Percentiles rank a stretch among this genome's conserved stretches.
Evolutionary conservation across 2,329 filamentous ascomycete genomes (phyloP).

Genomic region (Trichoderma breve): DNA sequence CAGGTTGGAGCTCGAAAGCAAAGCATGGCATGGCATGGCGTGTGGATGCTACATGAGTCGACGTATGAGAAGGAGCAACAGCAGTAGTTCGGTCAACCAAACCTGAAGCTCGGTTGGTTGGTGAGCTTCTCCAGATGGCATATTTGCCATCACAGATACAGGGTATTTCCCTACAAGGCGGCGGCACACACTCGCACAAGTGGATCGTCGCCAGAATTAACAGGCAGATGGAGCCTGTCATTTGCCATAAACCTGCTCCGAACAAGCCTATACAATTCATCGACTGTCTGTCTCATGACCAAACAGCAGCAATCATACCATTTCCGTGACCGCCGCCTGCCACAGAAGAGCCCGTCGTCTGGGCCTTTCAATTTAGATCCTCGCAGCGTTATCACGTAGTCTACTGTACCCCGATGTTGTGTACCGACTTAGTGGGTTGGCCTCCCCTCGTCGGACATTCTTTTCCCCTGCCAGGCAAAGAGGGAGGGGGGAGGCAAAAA

Average conservation of each 20-base stretch:
- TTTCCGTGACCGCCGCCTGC: neutral
- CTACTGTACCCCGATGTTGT: neutral
- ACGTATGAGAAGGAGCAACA: neutral
- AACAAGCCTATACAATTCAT: neutral
- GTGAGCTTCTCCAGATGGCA: neutral
- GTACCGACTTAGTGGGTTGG: conserved; percentile 3
- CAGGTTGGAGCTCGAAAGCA: neutral
- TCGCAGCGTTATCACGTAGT: neutral
- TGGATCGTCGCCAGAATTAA: neutral
- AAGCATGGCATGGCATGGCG: neutral
- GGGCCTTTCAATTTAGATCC: neutral
- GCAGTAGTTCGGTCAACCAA: neutral
- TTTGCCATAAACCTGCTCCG: neutral
- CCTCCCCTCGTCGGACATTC: neutral
- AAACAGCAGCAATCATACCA: conserved; percentile 7
- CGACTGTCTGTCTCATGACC: conserved; percentile 9
- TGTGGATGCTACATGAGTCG: neutral
- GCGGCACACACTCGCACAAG: neutral
- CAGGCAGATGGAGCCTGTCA: neutral
- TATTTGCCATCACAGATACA: neutral
- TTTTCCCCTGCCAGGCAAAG: neutral
- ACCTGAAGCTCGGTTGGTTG: neutral
- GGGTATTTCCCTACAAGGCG: conserved; percentile 8
- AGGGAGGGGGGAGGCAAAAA: neutral
- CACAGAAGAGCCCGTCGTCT: neutral